Conservation (phyloP, 148 eudicot species). For the Pouteria glomerata region DNA sequence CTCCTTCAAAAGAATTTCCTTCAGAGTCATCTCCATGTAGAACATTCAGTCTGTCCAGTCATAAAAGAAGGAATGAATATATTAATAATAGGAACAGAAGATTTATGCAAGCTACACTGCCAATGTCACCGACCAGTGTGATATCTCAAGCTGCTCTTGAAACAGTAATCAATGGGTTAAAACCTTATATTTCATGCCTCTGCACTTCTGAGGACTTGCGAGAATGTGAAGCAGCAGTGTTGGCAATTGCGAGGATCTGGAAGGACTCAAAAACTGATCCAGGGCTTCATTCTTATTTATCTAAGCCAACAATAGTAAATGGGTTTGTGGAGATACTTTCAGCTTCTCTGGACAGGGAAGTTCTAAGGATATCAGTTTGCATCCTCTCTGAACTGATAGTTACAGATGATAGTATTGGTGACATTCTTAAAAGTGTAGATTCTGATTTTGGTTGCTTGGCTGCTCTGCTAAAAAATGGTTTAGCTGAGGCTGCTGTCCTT, state of each 20-base stretch:
- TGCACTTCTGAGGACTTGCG: constrained; percentile 44
- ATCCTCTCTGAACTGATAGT: constrained; percentile 38
- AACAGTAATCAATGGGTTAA: constrained; percentile 34
- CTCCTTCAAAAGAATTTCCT: constrained; percentile 14
- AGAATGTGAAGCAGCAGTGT: constrained; percentile 50
- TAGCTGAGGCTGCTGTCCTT: constrained; percentile 42
- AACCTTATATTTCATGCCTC: constrained; percentile 39
- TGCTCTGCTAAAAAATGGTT: constrained; percentile 41
- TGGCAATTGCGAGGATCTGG: constrained; percentile 36
- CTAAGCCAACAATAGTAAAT: constrained; percentile 37
- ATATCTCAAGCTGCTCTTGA: constrained; percentile 53
- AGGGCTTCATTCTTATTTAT: constrained; percentile 39
- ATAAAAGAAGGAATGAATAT: constrained; percentile 8
- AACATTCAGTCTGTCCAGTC: constrained; percentile 6
- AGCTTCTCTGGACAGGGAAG: constrained; percentile 46
- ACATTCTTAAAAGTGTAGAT: constrained; percentile 29
- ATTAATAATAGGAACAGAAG: constrained; percentile 26
- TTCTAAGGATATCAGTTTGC: constrained; percentile 34
- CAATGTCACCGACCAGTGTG: constrained; percentile 44
- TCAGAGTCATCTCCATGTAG: constrained; percentile 21
- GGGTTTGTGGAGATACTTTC: constrained; percentile 47
- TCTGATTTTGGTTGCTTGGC: constrained; percentile 43
- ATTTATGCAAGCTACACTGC: constrained; percentile 21
- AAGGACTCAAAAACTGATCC: constrained; percentile 31
- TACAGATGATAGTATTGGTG: constrained; percentile 39